phyloP scores from a whole-genome alignment of 371 early-diverging fungal genomes.

The Mucor plumbeus region DNA sequence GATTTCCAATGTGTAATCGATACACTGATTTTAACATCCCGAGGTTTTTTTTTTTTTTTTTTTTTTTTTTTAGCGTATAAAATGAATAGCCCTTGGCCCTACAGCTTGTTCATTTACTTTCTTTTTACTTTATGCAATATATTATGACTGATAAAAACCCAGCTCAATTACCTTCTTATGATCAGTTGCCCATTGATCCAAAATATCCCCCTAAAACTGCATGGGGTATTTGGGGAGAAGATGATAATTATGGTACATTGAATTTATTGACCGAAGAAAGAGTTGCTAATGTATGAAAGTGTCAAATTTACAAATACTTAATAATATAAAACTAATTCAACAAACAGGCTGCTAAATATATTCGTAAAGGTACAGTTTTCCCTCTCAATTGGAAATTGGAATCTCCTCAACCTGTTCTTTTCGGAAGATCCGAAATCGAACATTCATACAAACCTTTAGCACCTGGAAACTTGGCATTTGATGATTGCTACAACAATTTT shows the following conservation, averaged over 20 bases:
- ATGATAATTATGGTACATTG: conserved; percentile 53
- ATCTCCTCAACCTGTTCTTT: conserved; percentile 30
- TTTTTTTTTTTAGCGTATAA: neutral
- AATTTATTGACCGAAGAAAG: conserved; percentile 44
- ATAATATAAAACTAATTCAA: neutral
- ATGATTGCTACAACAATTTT: conserved; percentile 44
- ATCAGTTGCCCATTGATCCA: conserved; percentile 27
- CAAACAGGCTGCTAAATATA: conserved; percentile 26
- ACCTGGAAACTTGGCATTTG: conserved; percentile 26
- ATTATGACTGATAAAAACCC: neutral
- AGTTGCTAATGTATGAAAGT: conserved; percentile 28
- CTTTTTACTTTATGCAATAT: neutral
- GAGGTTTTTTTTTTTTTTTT: too few species aligned
- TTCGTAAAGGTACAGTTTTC: conserved; percentile 37
- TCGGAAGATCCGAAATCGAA: conserved; percentile 30
- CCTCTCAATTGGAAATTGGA: conserved; percentile 51
- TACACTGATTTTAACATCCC: neutral
- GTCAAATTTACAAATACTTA: too few species aligned
- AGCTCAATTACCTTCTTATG: conserved; percentile 25
- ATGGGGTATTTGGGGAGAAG: conserved; percentile 54
- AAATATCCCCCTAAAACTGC: conserved; percentile 36
- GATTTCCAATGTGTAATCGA: neutral
- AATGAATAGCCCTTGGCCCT: neutral
- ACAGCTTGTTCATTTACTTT: neutral
- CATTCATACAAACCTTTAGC: conserved; percentile 30